Evolutionary conservation across 345 rosid genomes (phyloP), one percentile per base, ranked within the genome.

Genomic region (Populus davidiana): DNA sequence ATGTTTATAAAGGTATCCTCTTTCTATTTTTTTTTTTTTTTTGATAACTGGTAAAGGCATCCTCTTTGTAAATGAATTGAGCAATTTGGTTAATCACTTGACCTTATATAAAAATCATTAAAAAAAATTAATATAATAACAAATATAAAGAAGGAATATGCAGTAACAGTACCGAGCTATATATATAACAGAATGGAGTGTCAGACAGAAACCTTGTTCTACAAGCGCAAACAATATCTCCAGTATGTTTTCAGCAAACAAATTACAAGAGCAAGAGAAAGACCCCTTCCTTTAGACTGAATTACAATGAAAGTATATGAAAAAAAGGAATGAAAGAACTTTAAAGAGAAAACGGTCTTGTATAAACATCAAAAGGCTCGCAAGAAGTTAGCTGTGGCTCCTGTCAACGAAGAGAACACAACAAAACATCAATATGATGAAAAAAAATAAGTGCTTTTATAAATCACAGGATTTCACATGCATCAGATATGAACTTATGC

Each of bases 371-470:
- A 68, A 94, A 92, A 25, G 86, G 87, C 79, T 94, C 75, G 79
- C 87, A 89, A 16, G 98, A 84, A 41, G 97, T 92, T 47, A 94
- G 80, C 62, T 92, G 96, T 4, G 96, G 94, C 83, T 90, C 97
- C 98, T 91, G 91, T 80, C 38, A 72, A 73, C 31, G 80, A 25
- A 78, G 13, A 69, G 13, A 59, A 75, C 8, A 54, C 31, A 70
- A 43, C 11, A 47, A 27, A 75, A 77, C 8, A 61, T 73, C 43
- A 79, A 61, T 20, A 10, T 31, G 13, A 41, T 10, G 0, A 36
- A 41, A 41, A 41, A 10, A 47, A 4, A 44, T 3, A 44, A 13
- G 50, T 47, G 1, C 16, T 18, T 20, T 13, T 2, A 77, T 56
- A 11, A 11, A 56, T 21, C 12, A 12, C 25, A 59, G 52, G 25